Conservation (phyloP, 352 stramenopile species). For the Phytophthora pluvialis region DNA sequence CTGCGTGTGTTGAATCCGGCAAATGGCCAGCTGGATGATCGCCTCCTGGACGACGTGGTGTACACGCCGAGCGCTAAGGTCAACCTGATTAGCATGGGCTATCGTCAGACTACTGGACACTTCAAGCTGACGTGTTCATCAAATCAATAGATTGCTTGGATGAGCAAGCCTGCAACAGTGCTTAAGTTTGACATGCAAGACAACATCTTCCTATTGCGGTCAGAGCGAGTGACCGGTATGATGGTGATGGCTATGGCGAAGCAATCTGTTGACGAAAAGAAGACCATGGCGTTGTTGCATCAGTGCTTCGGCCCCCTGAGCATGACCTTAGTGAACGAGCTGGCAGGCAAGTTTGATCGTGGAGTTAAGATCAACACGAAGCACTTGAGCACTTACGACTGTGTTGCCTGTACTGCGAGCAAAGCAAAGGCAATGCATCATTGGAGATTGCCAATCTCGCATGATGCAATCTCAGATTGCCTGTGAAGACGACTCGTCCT, state of each 20-base stretch:
- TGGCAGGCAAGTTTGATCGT: neutral
- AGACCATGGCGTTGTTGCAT: constrained; percentile 3
- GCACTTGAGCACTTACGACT: constrained; percentile 6
- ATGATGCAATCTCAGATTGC: too few relatives aligned
- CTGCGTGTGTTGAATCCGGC: constrained; percentile 1
- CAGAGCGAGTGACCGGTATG: too few relatives aligned
- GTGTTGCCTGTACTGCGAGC: constrained; percentile 5
- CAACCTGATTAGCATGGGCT: constrained; percentile 8
- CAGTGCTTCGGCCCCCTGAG: constrained; percentile 6
- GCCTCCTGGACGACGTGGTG: constrained; percentile 3
- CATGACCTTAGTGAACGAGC: neutral
- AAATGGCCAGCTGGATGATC: constrained; percentile 4
- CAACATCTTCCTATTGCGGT: too few relatives aligned
- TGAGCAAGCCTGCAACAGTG: neutral
- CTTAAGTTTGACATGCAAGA: constrained; percentile 10
- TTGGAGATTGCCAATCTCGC: too few relatives aligned
- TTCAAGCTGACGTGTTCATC: constrained; percentile 2
- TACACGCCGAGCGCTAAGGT: neutral
- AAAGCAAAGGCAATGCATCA: constrained; percentile 5
- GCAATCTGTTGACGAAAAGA: neutral
- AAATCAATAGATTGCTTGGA: constrained; percentile 1
- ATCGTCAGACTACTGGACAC: neutral
- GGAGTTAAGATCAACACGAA: constrained; percentile 10
- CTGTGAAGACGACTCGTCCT: neutral
- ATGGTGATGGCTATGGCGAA: neutral